phyloP scores from a whole-genome alignment of 2,329 filamentous ascomycete genomes.

The Incumbomyces lentus region DNA sequence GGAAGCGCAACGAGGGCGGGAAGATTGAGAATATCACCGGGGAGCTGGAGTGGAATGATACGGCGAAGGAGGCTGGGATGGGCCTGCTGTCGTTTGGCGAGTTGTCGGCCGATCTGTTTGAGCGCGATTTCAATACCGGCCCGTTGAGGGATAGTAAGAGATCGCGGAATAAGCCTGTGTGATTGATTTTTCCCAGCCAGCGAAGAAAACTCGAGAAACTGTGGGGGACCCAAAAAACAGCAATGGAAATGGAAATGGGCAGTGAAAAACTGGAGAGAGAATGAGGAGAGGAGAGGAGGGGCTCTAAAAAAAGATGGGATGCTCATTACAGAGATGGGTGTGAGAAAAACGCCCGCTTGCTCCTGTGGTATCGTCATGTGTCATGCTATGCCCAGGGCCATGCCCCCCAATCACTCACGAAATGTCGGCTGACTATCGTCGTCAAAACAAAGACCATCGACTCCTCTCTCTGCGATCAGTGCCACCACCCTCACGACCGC shows the following conservation, averaged over 20 bases:
- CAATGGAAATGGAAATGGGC: not conserved
- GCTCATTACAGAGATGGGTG: not conserved
- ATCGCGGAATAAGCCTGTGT: not conserved
- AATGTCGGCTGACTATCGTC: not conserved
- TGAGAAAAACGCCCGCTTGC: conserved; percentile 4
- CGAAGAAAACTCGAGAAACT: no score
- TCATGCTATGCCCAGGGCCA: no score
- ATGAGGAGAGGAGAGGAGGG: no score
- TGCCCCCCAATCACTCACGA: no score
- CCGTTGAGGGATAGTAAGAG: not conserved
- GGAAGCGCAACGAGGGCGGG: conserved; percentile 38
- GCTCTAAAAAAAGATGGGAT: conserved; percentile 3
- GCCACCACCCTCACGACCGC: conserved; percentile 26
- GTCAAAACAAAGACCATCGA: conserved; percentile 36
- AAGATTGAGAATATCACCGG: conserved; percentile 50
- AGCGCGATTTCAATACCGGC: not conserved
- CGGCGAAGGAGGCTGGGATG: not conserved
- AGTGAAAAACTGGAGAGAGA: not conserved
- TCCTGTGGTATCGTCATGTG: conserved; percentile 5
- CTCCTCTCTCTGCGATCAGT: conserved; percentile 25
- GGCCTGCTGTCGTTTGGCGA: not conserved
- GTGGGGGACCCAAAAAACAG: no score
- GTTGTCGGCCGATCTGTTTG: not conserved
- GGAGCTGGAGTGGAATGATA: conserved; percentile 41
- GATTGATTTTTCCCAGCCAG: no score